Evolutionary conservation across 2,329 filamentous ascomycete species (phyloP), one percentile per base, ranked within the genome.

Genomic region (Endocalyx cinctus): DNA sequence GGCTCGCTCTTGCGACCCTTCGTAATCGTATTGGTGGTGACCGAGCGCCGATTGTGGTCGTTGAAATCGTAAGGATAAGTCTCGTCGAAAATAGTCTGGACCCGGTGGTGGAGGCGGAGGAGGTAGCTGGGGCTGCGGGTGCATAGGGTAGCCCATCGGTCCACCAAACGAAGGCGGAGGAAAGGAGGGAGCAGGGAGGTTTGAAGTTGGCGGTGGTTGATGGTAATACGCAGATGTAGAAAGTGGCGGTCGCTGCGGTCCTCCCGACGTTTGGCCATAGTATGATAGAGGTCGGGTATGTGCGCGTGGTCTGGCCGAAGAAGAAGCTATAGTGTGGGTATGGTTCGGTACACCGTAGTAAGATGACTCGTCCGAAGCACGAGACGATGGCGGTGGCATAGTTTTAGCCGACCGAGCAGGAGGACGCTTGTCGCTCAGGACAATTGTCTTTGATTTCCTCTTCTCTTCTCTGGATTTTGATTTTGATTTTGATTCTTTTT

Each of bases 41-140:
- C 60, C 66, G 54, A 67, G 66, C 1, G 64, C 53, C 2, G 64
- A 66, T 26, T 55, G 52, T 5, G 63, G 63, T 11, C 64, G 42
- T 25, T 42, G 42, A 28, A 57, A 58, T 12, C 55, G 48, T 20
- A 50, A 44, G n/a, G 48, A 48, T 27, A 49, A 41, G 15, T 40
- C 36, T 35, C 41, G 31, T 29, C 31, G 34, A 33, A 42, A 33
- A 27, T 31, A 41, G n/a, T 33, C 36, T 12, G 43, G 39, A 13
- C 49, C 48, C n/a, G n/a, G n/a, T n/a, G n/a, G n/a, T n/a, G n/a
- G n/a, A n/a, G n/a, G n/a, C n/a, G n/a, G n/a, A n/a, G 8, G 26
- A 27, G 17, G 42, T 25, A 25, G 38, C 38, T 5, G 38, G 37
- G 17, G 43, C 39, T n/a, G 34, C 43, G 25, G 41, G 35, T 12